A percentile compares a stretch with the other conserved stretches of the same genome.
Evolutionary conservation across 768 basidiomycete genomes (phyloP).

Genomic region (Rossbeevera mucosa): DNA sequence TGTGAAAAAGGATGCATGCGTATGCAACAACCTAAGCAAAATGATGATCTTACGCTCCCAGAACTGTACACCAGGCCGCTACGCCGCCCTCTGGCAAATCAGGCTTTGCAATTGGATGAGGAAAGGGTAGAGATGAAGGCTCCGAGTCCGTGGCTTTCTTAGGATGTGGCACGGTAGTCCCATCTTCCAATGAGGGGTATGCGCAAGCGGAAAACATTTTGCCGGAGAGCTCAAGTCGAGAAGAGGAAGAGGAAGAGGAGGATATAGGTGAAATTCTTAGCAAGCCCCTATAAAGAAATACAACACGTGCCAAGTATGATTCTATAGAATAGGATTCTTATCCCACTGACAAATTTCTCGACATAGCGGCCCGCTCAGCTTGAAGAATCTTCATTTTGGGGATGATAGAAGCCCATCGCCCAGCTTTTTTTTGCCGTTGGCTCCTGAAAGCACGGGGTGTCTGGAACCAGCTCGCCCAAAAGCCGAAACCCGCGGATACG

Average conservation of each 20-base stretch:
- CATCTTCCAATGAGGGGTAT: background rate
- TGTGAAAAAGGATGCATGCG: background rate
- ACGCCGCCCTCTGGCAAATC: conserved; percentile 15
- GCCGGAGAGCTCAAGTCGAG: background rate
- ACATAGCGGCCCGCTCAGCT: background rate
- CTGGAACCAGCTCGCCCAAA: background rate
- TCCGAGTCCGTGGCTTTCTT: background rate
- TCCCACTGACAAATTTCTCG: background rate
- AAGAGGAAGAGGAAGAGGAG: too few species aligned
- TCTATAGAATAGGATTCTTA: too few species aligned
- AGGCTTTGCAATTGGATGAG: background rate
- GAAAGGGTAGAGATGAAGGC: background rate
- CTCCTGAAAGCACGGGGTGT: too few species aligned
- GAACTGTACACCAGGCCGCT: conserved; percentile 24
- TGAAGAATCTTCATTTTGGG: background rate
- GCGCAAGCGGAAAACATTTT: background rate
- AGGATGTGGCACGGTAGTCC: background rate
- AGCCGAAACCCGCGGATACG: background rate
- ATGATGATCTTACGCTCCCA: conserved; percentile 23
- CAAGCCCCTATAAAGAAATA: background rate
- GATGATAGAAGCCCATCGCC: background rate
- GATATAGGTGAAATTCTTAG: background rate
- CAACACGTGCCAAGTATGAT: too few species aligned
- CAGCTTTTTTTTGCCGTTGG: too few species aligned
- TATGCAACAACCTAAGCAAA: background rate